These are phyloP conservation scores for Vicia sativa DNA, from an alignment of 306 rosid genomes.

Conservation along the genomic window DNA sequence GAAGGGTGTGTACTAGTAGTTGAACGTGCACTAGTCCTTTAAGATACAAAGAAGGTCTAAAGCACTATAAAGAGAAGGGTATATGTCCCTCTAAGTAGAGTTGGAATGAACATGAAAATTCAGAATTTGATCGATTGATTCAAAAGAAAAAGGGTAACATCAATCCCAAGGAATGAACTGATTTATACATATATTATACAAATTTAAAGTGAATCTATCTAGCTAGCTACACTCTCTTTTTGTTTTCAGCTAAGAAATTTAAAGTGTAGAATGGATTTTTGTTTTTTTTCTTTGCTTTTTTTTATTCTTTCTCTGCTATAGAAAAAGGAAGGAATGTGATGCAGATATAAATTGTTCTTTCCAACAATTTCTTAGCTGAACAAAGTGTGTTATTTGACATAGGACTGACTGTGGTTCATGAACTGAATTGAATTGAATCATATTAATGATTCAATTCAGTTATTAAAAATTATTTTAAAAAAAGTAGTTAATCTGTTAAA, in stretches of 20 bases:
- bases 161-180: constrained; percentile 54
- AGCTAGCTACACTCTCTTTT: constrained; percentile 26
- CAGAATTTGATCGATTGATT: constrained; percentile 5
- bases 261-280: neutral
- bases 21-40: constrained; percentile 38
- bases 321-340: constrained; percentile 13
- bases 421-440: too few relatives aligned
- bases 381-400: neutral
- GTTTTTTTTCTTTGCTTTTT: neutral
- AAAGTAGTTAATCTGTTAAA: too few relatives aligned
- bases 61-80: constrained; percentile 35
- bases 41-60: constrained; percentile 20
- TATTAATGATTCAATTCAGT: too few relatives aligned
- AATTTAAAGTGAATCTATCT: constrained; percentile 15
- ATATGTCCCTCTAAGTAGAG: constrained; percentile 21
- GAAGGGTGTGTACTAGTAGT: neutral
- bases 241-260: constrained; percentile 1
- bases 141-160: constrained; percentile 16
- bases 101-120: constrained; percentile 3
- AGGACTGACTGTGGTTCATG: too few relatives aligned
- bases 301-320: neutral
- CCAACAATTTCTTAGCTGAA: neutral
- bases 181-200: neutral
- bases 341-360: neutral
- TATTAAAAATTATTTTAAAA: too few relatives aligned